Evolutionary conservation across 805 yeast genomes (phyloP).

Genomic region (Candida railenensis): DNA sequence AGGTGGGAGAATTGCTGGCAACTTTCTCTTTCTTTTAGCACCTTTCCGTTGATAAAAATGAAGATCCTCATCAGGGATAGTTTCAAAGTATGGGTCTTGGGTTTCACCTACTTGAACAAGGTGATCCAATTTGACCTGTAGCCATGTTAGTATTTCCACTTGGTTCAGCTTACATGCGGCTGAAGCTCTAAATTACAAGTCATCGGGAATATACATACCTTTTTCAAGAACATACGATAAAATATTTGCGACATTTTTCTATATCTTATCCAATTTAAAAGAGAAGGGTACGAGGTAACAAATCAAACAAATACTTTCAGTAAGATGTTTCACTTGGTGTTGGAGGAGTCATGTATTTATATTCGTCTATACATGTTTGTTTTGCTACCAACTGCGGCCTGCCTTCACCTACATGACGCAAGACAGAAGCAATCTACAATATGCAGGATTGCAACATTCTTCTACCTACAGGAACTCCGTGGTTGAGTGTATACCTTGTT

Average conservation of each 20-base stretch:
- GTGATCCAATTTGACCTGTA: constrained; percentile 26
- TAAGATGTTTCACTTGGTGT: no score
- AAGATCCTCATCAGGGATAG: constrained; percentile 38
- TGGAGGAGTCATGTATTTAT: neutral
- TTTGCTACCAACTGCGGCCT: neutral
- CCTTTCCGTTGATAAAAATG: constrained; percentile 43
- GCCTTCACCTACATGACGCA: neutral
- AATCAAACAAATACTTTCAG: neutral
- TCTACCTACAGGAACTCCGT: no score
- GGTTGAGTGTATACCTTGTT: no score
- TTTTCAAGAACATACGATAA: constrained; percentile 35
- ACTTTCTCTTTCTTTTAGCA: constrained; percentile 35
- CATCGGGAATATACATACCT: constrained; percentile 24
- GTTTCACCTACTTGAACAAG: constrained; percentile 26
- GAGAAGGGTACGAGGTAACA: neutral
- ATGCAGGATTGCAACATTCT: neutral
- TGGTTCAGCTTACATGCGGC: neutral
- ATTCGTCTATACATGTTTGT: neutral
- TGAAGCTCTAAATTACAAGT: neutral
- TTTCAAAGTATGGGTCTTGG: constrained; percentile 41
- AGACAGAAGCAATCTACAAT: neutral
- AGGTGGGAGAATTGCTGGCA: constrained; percentile 34
- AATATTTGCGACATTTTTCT: constrained; percentile 34
- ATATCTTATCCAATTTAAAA: no score
- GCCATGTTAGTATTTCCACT: neutral